Conservation (phyloP, 2,329 filamentous ascomycete species). For the Stemphylium vesicarium region DNA sequence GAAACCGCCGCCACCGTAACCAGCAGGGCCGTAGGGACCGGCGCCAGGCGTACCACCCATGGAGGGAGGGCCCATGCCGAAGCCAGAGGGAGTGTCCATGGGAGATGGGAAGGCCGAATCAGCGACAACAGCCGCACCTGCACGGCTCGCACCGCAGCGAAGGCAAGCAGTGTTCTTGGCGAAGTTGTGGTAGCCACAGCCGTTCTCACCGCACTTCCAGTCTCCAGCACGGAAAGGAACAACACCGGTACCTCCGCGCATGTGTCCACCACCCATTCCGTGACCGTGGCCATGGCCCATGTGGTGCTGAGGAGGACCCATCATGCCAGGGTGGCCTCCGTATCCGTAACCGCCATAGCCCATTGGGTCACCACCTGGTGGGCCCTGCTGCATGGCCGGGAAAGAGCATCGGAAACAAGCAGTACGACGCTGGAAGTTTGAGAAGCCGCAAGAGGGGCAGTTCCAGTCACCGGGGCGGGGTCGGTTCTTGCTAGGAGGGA, state of each 20-base stretch:
- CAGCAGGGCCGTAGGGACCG: constrained; percentile 74
- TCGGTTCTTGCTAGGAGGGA: constrained; percentile 98
- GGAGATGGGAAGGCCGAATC: constrained; percentile 90
- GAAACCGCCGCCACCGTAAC: constrained; percentile 68
- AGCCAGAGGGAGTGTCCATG: constrained; percentile 84
- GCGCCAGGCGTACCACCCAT: constrained; percentile 76
- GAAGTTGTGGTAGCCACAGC: constrained; percentile 98
- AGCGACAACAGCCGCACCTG: constrained; percentile 90
- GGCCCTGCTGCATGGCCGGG: constrained; percentile 86
- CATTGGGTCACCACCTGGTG: constrained; percentile 71
- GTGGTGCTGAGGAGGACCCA: constrained; percentile 66
- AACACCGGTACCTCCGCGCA: constrained; percentile 77
- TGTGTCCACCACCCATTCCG: constrained; percentile 60
- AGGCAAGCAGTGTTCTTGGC: constrained; percentile 99
- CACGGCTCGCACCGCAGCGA: constrained; percentile 92
- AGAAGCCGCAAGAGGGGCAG: constrained; percentile 97
- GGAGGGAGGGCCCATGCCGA: constrained; percentile 84
- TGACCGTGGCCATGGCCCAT: constrained; percentile 63
- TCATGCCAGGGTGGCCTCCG: constrained; percentile 67
- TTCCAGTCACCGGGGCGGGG: constrained; percentile 98
- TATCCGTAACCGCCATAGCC: constrained; percentile 60
- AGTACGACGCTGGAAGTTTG: constrained; percentile 97
- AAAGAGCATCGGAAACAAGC: constrained; percentile 99
- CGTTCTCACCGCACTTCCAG: constrained; percentile 98
- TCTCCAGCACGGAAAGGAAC: constrained; percentile 98